phyloP scores from a whole-genome alignment of 1,284 basidiomycete genomes.

The Microbotryum scabiosae region DNA sequence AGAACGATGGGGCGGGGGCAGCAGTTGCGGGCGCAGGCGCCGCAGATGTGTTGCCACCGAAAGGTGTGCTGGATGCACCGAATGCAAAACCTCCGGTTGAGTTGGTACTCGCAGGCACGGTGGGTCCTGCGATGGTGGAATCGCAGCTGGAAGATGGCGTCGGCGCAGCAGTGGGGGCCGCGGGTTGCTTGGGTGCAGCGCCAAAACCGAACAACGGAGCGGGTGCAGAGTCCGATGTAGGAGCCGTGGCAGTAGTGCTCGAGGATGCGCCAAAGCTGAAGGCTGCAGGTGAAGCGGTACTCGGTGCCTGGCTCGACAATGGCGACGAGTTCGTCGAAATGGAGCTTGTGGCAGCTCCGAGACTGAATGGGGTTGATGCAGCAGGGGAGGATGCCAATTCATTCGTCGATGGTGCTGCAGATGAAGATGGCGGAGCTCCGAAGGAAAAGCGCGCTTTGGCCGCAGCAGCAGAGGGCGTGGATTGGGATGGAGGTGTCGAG shows the following conservation, averaged over 20 bases:
- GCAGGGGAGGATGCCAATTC: no score
- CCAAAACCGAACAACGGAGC: slow-evolving; percentile 3
- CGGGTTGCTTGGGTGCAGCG: not conserved
- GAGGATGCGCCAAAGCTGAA: not conserved
- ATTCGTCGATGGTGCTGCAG: no score
- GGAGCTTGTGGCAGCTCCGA: not conserved
- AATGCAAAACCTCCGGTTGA: slow-evolving; percentile 6
- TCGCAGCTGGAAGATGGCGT: not conserved
- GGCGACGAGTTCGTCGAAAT: not conserved
- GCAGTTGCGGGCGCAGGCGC: not conserved
- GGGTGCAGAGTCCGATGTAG: not conserved
- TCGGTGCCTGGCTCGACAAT: not conserved
- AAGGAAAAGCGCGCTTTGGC: no score
- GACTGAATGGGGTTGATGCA: not conserved
- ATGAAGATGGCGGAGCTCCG: no score
- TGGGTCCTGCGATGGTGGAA: not conserved
- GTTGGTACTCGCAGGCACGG: not conserved
- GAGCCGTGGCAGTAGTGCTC: not conserved
- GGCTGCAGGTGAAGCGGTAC: not conserved
- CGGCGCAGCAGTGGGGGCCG: not conserved
- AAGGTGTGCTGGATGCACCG: not conserved
- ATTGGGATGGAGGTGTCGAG: no score
- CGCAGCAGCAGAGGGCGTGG: no score
- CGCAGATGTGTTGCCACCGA: not conserved
- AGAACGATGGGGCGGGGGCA: not conserved